Evolutionary conservation across 192 early-diverging fungal species (phyloP).

Genomic region (Podila minutissima): DNA sequence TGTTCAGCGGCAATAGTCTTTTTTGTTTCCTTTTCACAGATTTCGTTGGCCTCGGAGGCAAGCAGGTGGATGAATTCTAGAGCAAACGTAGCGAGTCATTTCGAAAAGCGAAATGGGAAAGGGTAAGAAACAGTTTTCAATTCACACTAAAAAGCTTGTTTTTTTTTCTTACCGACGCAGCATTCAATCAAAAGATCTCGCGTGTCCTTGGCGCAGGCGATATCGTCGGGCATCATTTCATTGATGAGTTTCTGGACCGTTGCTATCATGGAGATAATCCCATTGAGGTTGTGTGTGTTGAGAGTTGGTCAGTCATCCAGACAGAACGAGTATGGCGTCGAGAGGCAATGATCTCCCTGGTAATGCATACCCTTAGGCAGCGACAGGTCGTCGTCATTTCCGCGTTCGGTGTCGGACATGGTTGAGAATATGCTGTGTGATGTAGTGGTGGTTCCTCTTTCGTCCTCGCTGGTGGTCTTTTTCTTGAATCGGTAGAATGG

Average conservation of each 20-base stretch:
- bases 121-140: neutral
- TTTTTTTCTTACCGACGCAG: constrained; percentile 78
- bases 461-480: no score
- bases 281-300: neutral
- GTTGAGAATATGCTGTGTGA: constrained; percentile 8
- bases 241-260: constrained; percentile 96
- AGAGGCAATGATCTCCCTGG: no score
- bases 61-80: constrained; percentile 96
- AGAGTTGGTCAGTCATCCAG: neutral
- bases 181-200: constrained; percentile 95
- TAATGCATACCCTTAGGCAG: constrained; percentile 76
- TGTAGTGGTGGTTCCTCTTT: neutral
- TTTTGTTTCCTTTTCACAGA: constrained; percentile 94
- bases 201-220: constrained; percentile 95
- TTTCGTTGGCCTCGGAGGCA: constrained; percentile 94
- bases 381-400: constrained; percentile 85
- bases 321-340: neutral
- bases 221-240: constrained; percentile 93
- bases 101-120: neutral
- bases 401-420: constrained; percentile 72
- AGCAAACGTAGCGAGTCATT: neutral
- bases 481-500: no score
- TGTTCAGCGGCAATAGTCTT: constrained; percentile 99
- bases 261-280: constrained; percentile 56
- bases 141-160: neutral